Evolutionary conservation across 306 rosid genomes (phyloP), one percentile per base, ranked within the genome.

Genomic region (Bauhinia variegata): DNA sequence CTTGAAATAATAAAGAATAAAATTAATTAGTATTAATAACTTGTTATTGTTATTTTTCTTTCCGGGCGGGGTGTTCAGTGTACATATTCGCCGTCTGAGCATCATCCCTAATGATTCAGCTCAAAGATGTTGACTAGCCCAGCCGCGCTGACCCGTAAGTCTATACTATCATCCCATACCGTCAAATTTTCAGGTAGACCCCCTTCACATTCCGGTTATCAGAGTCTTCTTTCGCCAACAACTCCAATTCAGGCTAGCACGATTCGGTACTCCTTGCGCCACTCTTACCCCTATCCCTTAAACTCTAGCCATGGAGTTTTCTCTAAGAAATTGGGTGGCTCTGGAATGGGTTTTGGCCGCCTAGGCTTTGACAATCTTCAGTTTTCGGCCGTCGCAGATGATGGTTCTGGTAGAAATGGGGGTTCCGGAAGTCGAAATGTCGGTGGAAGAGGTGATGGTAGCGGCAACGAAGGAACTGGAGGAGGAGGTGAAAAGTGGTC

Each of bases 401-500:
- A 63, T 9, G 88, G 71, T 52, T 81, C 79, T 28, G 86, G 70
- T 12, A 89, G 78, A 39, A 52, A 16, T 72, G 91, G 85, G 11
- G 84, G 87, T 47, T 60, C 72, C 34, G 85, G 89, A 41, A 70
- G 65, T 28, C 72, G 73, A n/a, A 60, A 72, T 67, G 44, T 65
- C 23, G 81, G 84, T 15, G 79, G 86, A 8, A 52, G 79, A 6
- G 85, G 81, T 12, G 86, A 65, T 0, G 71, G 23, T 3, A 54
- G 70, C 0, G 72, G 75, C 18, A 42, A 65, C 38, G 71, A 69
- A 4, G 71, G 75, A 52, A 12, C 33, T 50, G 62, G 58, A 13
- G 68, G 54, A 48, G 80, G 75, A 23, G 88, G 80, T 47, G 75
- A 62, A 5, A 80, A 79, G 48, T 78, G 84, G 92, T 82, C 91